Evolutionary conservation across 2,329 filamentous ascomycete genomes (phyloP).

Genomic region (Amauroascus niger): DNA sequence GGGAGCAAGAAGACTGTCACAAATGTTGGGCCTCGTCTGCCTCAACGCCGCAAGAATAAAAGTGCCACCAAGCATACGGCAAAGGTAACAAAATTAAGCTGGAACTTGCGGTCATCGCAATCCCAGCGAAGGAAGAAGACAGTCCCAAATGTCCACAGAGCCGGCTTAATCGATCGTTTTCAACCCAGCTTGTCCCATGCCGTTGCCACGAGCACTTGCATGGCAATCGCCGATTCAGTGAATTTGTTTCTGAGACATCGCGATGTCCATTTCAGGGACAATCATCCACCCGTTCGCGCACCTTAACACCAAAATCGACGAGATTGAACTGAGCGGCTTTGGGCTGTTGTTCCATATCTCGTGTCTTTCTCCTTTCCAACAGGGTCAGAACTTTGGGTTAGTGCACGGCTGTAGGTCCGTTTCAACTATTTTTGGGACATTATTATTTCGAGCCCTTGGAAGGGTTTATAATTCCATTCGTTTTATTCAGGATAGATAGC

Average conservation of each 20-base stretch:
- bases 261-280: neutral
- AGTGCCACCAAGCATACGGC: neutral
- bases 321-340: neutral
- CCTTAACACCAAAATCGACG: neutral
- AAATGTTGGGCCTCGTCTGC: slow-evolving; percentile 1
- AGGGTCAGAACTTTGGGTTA: neutral
- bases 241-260: neutral
- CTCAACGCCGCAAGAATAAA: neutral
- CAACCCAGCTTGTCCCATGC: neutral
- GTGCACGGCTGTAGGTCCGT: too few relatives aligned
- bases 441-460: slow-evolving; percentile 2
- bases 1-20: slow-evolving; percentile 16
- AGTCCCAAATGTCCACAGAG: neutral
- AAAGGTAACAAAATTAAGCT: slow-evolving; percentile 1
- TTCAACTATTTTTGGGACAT: neutral
- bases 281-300: too few relatives aligned
- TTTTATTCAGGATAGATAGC: slow-evolving; percentile 6
- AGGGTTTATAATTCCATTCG: slow-evolving; percentile 1
- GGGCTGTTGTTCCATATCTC: neutral
- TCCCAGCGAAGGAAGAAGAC: neutral
- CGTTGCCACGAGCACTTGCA: neutral
- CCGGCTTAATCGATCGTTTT: neutral
- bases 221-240: neutral
- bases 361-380: neutral
- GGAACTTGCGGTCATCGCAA: neutral